Evolutionary conservation across 208 protist species (phyloP).

Genomic region (Endotrypanum monterogeii): DNA sequence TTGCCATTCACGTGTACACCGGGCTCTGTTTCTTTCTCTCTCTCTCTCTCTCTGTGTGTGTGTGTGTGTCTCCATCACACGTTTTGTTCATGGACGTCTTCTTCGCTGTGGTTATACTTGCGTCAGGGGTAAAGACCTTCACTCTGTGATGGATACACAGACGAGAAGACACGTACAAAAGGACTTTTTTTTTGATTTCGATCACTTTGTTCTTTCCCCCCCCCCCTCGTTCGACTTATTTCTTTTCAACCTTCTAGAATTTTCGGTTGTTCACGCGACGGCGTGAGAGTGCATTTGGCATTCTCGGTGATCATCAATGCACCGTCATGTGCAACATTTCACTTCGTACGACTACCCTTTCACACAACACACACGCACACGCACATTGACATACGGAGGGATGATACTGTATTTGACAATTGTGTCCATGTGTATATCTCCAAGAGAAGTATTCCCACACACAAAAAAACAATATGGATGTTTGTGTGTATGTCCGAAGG

Average conservation of each 20-base stretch:
- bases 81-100: neutral
- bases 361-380: neutral
- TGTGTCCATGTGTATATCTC: too few species aligned
- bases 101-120: too few species aligned
- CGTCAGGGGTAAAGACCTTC: neutral
- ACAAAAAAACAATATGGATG: too few species aligned
- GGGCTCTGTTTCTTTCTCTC: neutral
- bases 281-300: neutral
- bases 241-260: too few species aligned
- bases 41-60: slow-evolving; percentile 3
- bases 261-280: too few species aligned
- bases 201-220: slow-evolving; percentile 11
- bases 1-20: neutral
- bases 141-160: neutral
- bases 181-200: slow-evolving; percentile 1
- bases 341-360: too few species aligned
- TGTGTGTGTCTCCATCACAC: slow-evolving; percentile 1
- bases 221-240: slow-evolving; percentile 9
- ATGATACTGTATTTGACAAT: too few species aligned
- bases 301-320: neutral
- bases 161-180: neutral
- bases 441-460: too few species aligned
- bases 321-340: neutral
- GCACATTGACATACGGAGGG: slow-evolving; percentile 6
- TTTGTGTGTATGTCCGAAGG: too few species aligned